Conservation (phyloP, 169 alveolate genomes). For the Amoebophrya sp. region DNA sequence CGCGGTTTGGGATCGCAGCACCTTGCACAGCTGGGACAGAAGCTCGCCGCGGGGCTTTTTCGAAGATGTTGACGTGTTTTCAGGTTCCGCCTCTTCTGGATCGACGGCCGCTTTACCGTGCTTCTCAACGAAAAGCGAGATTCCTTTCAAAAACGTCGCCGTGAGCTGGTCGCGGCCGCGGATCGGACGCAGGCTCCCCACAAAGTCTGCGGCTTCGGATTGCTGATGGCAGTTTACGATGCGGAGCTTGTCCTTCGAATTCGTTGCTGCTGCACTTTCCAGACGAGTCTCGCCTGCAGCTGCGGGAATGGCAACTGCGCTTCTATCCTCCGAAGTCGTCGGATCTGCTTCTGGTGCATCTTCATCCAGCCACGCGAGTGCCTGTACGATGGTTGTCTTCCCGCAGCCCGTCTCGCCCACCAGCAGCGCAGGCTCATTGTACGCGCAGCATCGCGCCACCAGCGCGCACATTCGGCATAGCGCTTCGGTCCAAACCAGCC, state of each 20-base stretch:
- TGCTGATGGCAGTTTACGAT: conserved; percentile 90
- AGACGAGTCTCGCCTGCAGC: conserved; percentile 16
- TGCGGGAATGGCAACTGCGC: not conserved
- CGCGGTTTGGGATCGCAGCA: not conserved
- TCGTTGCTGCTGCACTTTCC: not conserved
- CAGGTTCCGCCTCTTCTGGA: not conserved
- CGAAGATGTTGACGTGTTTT: not conserved
- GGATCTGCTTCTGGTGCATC: conserved; percentile 14
- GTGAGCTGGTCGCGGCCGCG: conserved; percentile 32
- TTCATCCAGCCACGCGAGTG: conserved; percentile 53
- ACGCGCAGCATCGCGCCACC: conserved; percentile 70
- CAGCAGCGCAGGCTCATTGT: conserved; percentile 89
- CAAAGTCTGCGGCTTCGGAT: conserved; percentile 90
- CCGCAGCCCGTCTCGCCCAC: conserved; percentile 99
- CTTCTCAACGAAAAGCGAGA: not conserved
- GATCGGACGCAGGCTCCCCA: conserved; percentile 82
- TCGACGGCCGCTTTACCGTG: not conserved
- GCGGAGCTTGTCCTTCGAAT: conserved; percentile 32
- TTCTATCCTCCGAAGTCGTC: not conserved
- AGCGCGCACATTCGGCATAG: conserved; percentile 64
- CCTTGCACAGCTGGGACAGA: not conserved
- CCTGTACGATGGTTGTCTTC: conserved; percentile 88
- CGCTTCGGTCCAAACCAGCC: conserved; percentile 38
- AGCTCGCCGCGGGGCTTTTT: not conserved
- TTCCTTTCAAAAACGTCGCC: not conserved